Evolutionary conservation across 441 rosid species (phyloP).

Genomic region (Syzygium syzygioides): DNA sequence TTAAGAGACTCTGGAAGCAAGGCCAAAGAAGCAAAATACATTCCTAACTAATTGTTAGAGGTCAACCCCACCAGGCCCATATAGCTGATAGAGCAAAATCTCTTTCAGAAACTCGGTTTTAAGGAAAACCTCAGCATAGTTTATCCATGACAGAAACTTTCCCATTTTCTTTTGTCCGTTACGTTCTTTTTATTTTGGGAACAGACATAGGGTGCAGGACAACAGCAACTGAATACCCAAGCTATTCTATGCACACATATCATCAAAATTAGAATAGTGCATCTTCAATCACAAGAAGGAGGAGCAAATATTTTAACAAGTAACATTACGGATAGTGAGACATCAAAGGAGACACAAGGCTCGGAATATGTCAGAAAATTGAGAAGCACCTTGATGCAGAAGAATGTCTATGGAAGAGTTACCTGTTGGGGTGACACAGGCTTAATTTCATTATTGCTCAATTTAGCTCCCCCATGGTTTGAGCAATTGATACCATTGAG

Average conservation of each 20-base stretch:
- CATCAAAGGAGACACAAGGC: background rate
- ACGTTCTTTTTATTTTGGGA: background rate
- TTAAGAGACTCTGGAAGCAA: background rate
- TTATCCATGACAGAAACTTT: background rate
- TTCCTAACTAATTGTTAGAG: background rate
- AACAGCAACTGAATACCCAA: background rate
- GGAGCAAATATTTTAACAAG: background rate
- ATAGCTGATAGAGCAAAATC: background rate
- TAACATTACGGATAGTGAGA: background rate
- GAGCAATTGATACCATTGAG: conserved; percentile 45
- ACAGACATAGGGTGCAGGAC: background rate
- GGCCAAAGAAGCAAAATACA: background rate
- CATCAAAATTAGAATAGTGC: background rate
- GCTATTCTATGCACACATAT: background rate
- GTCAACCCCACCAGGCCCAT: background rate
- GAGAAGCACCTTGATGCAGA: background rate
- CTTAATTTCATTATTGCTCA: conserved; percentile 24
- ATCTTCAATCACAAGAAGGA: background rate
- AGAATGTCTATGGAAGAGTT: background rate
- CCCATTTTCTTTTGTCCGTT: background rate
- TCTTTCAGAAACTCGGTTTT: background rate
- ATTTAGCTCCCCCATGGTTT: conserved; percentile 20
- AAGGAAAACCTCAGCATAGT: background rate
- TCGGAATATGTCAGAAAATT: background rate
- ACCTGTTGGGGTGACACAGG: conserved; percentile 50